phyloP scores from a whole-genome alignment of 2,329 filamentous ascomycete species.

The Fusarium denticulatum region DNA sequence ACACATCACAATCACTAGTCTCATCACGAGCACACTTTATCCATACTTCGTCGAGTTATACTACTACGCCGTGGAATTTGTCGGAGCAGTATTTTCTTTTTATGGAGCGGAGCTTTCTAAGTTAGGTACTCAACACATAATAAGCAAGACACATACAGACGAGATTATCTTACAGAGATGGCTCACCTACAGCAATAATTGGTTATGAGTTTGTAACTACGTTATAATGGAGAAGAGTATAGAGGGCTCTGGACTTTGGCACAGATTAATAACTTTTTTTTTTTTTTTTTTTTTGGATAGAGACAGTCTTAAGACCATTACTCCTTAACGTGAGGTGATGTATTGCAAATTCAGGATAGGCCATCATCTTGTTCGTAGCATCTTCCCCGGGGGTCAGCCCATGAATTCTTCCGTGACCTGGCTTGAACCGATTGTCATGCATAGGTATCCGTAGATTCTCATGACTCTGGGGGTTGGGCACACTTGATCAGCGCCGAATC shows the following conservation, averaged over 20 bases:
- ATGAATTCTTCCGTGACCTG: background rate
- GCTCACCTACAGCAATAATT: background rate
- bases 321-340: background rate
- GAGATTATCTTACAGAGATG: conserved; percentile 7
- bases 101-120: background rate
- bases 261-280: background rate
- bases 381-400: conserved; percentile 6
- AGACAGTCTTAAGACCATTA: background rate
- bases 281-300: background rate
- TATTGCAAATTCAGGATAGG: background rate
- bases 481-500: conserved; percentile 7
- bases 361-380: background rate
- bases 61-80: background rate
- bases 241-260: background rate
- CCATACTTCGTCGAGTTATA: conserved; percentile 11
- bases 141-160: conserved; percentile 27
- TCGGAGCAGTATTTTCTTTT: conserved; percentile 10
- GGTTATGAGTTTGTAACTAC: background rate
- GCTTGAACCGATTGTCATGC: background rate
- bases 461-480: background rate
- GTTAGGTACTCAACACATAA: conserved; percentile 7
- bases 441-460: background rate
- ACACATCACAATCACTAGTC: background rate
- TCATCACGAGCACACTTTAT: conserved; percentile 7
- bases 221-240: background rate